Base-by-base conservation (phyloP, 805 yeast genomes). In the Kazachstania bromeliacearum region DNA sequence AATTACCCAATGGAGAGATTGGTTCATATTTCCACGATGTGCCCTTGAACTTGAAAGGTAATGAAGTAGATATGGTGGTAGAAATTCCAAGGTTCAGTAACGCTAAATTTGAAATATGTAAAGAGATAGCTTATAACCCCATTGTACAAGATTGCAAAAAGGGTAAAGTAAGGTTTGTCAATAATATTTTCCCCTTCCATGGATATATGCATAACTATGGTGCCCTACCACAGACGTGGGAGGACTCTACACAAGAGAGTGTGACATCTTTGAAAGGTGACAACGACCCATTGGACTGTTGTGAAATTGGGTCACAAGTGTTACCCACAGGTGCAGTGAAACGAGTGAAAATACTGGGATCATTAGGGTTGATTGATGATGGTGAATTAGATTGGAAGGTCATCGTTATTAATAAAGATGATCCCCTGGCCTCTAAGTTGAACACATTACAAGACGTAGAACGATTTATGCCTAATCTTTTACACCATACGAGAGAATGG, bases 331-430 rank as follows among this genome's bases (percentile, higher is more conserved):
- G 95, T 18, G 76, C 75, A 40, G 64, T 81, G 34, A 73, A 69
- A 53, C 73, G 66, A 48, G 85, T 74, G 31, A 79, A 82, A 60
- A 70, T 82, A 5, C 65, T 83, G 40, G 92, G 92, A 36, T 78
- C 82, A 29, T 63, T 83, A 63, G 92, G 87, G 4, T 64, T 83
- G 50, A 75, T 83, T 41, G 94, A 83, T 51, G 96, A 88, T 62
- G 96, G 96, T 48, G 98, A 92, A 66, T 72, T 95, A 40, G 98
- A 89, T 66, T 89, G 97, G 97, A 85, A 85, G 62, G 68, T 85
- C 22, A 73, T 85, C 40, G 85, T 71, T 14, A 79, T 85, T 38
- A 79, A 79, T 51, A 63, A 67, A 21, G 63, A 69, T 36, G 94
- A 84, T 56, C 79, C 83, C 31, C 54, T 79, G 53, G 78, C 85